These are phyloP conservation scores for Xylaria grammica DNA, from an alignment of 495 filamentous ascomycete species.

Conservation along the genomic window DNA sequence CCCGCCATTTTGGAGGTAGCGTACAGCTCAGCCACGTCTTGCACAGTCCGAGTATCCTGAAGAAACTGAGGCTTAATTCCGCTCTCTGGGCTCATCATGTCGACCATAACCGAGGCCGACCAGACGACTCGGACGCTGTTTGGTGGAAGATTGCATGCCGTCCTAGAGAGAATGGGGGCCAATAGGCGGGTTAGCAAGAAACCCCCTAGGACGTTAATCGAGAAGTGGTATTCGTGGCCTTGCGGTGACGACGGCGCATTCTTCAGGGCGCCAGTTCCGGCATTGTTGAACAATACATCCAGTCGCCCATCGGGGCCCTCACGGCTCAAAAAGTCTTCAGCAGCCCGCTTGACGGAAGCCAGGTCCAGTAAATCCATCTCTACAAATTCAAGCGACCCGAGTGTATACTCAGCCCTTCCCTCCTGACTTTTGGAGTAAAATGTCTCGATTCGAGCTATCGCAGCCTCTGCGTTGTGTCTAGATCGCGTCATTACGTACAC, in stretches of 20 bases:
- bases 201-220: constrained; percentile 41
- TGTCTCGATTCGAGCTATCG: constrained; percentile 38
- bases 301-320: constrained; percentile 35
- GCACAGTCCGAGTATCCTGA: constrained; percentile 24
- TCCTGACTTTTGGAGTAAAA: constrained; percentile 32
- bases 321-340: constrained; percentile 24
- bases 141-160: constrained; percentile 28
- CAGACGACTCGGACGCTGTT: constrained; percentile 47
- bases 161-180: constrained; percentile 36
- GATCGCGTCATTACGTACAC: constrained; percentile 56
- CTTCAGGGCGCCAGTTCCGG: constrained; percentile 43
- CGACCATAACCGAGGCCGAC: constrained; percentile 35
- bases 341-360: constrained; percentile 30
- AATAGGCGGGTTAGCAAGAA: constrained; percentile 47
- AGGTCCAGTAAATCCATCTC: constrained; percentile 35
- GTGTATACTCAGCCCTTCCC: constrained; percentile 14
- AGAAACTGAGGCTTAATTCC: constrained; percentile 39
- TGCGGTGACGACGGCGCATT: constrained; percentile 37
- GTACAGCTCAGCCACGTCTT: constrained; percentile 39
- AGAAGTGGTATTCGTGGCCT: constrained; percentile 45
- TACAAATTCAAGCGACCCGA: constrained; percentile 32
- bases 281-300: constrained; percentile 43
- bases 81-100: constrained; percentile 33
- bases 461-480: constrained; percentile 29
- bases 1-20: constrained; percentile 46